These are phyloP conservation scores for Bauhinia variegata DNA, from an alignment of 306 rosid species.

Conservation along the genomic window DNA sequence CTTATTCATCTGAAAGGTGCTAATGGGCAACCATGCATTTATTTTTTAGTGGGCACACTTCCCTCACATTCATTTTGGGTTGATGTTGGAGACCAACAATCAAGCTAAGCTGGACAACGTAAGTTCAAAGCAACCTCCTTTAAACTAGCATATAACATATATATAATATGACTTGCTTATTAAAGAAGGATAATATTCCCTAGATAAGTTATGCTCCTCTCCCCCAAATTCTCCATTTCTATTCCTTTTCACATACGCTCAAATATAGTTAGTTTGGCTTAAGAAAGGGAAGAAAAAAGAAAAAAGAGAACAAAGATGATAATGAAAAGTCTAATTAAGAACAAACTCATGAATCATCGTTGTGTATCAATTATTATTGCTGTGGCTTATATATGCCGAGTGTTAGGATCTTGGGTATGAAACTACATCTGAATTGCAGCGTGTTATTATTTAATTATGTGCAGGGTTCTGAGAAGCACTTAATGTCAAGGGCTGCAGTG, in stretches of 20 bases:
- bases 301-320: not conserved
- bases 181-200: no score
- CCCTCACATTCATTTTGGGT: constrained; percentile 96
- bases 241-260: not conserved
- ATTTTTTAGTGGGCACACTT: constrained; percentile 89
- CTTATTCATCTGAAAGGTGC: not conserved
- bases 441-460: constrained; percentile 6
- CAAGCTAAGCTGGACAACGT: constrained; percentile 85
- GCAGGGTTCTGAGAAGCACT: constrained; percentile 77
- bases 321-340: not conserved
- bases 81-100: constrained; percentile 86
- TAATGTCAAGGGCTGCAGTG: constrained; percentile 70
- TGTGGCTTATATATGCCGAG: not conserved
- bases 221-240: no score
- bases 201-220: no score
- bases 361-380: not conserved
- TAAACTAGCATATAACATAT: no score
- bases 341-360: not conserved
- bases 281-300: no score
- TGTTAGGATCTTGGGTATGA: not conserved
- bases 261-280: not conserved
- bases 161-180: no score
- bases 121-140: constrained; percentile 30
- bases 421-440: not conserved
- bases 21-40: constrained; percentile 22